Evolutionary conservation across 1,284 basidiomycete species (phyloP), one percentile per base, ranked within the genome.

Genomic region (Singerocomus inundabilis): DNA sequence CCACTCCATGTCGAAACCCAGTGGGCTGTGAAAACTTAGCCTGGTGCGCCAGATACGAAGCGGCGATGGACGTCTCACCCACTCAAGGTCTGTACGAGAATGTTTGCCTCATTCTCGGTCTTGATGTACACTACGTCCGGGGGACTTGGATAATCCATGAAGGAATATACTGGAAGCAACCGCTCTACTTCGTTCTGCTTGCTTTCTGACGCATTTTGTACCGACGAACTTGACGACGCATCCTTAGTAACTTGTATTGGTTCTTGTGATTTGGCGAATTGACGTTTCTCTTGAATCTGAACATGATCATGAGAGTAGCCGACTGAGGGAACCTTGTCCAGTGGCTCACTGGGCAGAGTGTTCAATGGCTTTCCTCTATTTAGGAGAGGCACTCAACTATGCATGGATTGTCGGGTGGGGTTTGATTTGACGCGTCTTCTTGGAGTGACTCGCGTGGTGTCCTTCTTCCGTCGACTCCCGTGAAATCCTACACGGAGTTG

Each of bases 1-100:
- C 82, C 82, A 84, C 59, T 85, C 83, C 46, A 84, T 67, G 60
- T 85, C 83, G 36, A 84, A 79, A 4, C 81, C 82, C 9, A 84
- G 48, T 10, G 82, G 74, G 0, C 79, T 81, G 15, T 21, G n/a
- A 33, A 47, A 43, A 18, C 12, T 44, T 32, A 45, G 41, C 40
- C 11, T 30, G n/a, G 13, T 39, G 43, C 2, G 16, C 10, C 18
- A 39, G 16, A 30, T 13, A 24, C 7, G 10, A 18, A 33, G 29
- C 2, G 11, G 8, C 11, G 49, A 13, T 29, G 13, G 7, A 36
- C 21, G 21, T 30, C 66, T 55, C 45, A 75, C 76, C 77, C 70
- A 40, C 67, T 62, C n/a, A 79, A 57, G 6, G 53, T 56, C 36
- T 65, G 63, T 2, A 74, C 69, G 9, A 78, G 65, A 25, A 66